Percentiles rank a stretch among this genome's conserved stretches.
phyloP scores from a whole-genome alignment of 192 early-diverging fungal genomes.

The Cetraspora pellucida region DNA sequence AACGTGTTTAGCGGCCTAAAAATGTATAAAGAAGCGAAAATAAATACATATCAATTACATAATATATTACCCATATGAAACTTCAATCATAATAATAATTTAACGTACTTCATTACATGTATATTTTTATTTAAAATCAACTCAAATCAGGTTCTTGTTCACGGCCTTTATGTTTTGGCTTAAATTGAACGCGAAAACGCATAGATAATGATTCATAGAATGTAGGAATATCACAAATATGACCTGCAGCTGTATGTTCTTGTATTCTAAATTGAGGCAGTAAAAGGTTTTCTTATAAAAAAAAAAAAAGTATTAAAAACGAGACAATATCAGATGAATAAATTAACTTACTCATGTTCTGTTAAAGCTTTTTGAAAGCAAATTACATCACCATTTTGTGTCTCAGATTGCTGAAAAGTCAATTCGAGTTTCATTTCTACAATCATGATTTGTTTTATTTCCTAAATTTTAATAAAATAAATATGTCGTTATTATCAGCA shows the following conservation, averaged over 20 bases:
- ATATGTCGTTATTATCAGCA: neutral
- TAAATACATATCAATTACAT: neutral
- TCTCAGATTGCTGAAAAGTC: conserved; percentile 76
- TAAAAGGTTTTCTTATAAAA: too few relatives aligned
- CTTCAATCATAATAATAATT: neutral
- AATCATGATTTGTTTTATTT: conserved; percentile 93
- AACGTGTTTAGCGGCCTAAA: conserved; percentile 62
- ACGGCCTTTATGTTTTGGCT: conserved; percentile 50
- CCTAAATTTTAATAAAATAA: conserved; percentile 47
- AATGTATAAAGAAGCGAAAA: conserved; percentile 40
- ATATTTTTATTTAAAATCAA: conserved; percentile 69
- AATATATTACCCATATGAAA: too few relatives aligned
- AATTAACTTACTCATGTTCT: conserved; percentile 46
- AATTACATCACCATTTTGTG: conserved; percentile 94
- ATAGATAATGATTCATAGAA: conserved; percentile 80
- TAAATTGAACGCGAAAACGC: conserved; percentile 73
- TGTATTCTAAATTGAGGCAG: conserved; percentile 18
- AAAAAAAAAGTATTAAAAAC: neutral
- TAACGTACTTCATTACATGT: conserved; percentile 56
- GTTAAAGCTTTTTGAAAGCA: conserved; percentile 69
- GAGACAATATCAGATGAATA: neutral
- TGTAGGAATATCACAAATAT: conserved; percentile 53
- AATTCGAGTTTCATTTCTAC: conserved; percentile 66
- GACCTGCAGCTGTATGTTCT: conserved; percentile 46
- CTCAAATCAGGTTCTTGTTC: conserved; percentile 42